Conservation (phyloP, 805 yeast genomes). For the Monosporozyma siamensis region DNA sequence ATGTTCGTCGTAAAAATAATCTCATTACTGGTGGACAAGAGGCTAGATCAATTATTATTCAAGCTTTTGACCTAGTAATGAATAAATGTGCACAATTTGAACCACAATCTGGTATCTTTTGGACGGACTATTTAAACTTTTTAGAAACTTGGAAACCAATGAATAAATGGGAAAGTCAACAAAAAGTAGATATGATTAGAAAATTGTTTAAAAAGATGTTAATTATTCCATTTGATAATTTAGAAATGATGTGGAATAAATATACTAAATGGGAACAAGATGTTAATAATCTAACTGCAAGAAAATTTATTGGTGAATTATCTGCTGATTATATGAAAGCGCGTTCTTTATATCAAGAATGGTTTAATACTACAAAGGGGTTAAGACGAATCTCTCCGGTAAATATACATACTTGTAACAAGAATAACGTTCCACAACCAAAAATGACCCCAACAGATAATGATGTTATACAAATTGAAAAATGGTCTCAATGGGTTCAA, state of each 20-base stretch:
- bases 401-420: slow-evolving; percentile 19
- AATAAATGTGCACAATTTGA: slow-evolving; percentile 67
- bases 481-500: slow-evolving; percentile 67
- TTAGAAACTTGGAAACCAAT: slow-evolving; percentile 70
- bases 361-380: slow-evolving; percentile 48
- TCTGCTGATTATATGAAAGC: slow-evolving; percentile 84
- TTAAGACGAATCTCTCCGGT: slow-evolving; percentile 35
- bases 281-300: slow-evolving; percentile 63
- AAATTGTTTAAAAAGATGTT: slow-evolving; percentile 61
- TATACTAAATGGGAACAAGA: slow-evolving; percentile 81
- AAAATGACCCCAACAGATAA: slow-evolving; percentile 8
- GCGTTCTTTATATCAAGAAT: slow-evolving; percentile 64
- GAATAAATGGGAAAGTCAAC: slow-evolving; percentile 77
- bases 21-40: slow-evolving; percentile 74
- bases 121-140: slow-evolving; percentile 79
- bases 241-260: slow-evolving; percentile 73
- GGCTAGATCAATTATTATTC: slow-evolving; percentile 61
- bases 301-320: slow-evolving; percentile 73
- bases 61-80: slow-evolving; percentile 78
- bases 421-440: slow-evolving; percentile 23
- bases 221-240: slow-evolving; percentile 61
- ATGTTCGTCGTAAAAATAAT: slow-evolving; percentile 59
- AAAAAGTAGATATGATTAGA: slow-evolving; percentile 66
- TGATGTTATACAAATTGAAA: slow-evolving; percentile 32
- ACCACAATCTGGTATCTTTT: slow-evolving; percentile 55